Conservation (phyloP, 176 grass and related monocot genomes). For the Avena eriantha region DNA sequence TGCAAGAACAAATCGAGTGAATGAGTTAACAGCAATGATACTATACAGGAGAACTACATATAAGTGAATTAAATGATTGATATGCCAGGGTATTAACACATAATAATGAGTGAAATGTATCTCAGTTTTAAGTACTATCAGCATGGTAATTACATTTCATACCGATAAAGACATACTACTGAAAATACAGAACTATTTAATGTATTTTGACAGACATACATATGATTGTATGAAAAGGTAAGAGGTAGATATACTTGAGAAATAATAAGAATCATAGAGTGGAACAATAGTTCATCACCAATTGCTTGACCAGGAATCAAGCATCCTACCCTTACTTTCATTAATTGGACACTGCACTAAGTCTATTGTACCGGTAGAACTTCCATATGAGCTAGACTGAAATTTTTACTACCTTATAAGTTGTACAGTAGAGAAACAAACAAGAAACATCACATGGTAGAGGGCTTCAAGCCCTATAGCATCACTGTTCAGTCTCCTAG, state of each 20-base stretch:
- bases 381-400: background rate
- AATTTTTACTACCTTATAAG: conserved; percentile 19
- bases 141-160: conserved; percentile 9
- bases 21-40: conserved; percentile 17
- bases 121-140: background rate
- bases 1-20: conserved; percentile 40
- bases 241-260: background rate
- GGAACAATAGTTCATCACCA: background rate
- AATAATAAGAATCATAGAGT: background rate
- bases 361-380: background rate
- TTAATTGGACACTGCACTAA: background rate
- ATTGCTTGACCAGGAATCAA: background rate
- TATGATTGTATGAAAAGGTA: background rate
- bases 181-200: conserved; percentile 21
- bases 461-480: background rate
- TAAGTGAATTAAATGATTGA: conserved; percentile 33
- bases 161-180: background rate
- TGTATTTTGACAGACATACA: background rate
- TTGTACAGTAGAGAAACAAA: conserved; percentile 27
- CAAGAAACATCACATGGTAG: conserved; percentile 17
- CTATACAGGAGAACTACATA: background rate
- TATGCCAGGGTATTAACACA: background rate
- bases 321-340: conserved; percentile 9
- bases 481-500: conserved; percentile 14
- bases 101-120: background rate